Evolutionary conservation across 768 basidiomycete genomes (phyloP), one percentile per base, ranked within the genome.

Genomic region (Lentinula boryana): DNA sequence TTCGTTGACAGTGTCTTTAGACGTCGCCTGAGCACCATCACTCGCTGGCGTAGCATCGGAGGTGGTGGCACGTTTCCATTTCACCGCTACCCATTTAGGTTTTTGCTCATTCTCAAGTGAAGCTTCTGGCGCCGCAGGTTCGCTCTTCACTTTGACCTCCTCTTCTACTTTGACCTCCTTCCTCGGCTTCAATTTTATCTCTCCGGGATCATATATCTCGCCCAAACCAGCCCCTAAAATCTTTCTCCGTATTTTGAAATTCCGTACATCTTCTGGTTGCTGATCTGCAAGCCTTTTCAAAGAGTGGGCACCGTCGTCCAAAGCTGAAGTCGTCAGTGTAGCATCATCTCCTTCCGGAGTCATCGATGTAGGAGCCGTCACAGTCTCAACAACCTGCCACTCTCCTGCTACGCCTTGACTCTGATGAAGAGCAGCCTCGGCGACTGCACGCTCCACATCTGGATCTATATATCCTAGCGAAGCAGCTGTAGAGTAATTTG

Each of bases 401-500:
- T 86, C 82, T 10, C 94, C 91, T 0, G 81, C 88, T 3, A 86
- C 74, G 12, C 92, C 93, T 67, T 91, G 84, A 13, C 76, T 82
- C 52, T 78, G 80, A 23, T 83, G 79, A 48, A 82, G 76, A 58
- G 86, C 83, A 2, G 80, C 76, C 67, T 88, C 87, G 0, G 82
- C 84, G n/a, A 78, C 76, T 32, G 81, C 67, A 56, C 82, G 76
- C 61, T 89, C 90, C 7, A 78, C 85, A 62, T 93, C 91, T 1
- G 88, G 88, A 67, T 96, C 95, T 9, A 67, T 76, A 67, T 84
- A 88, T 1, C 95, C 95, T 1, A 98, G 80, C 1, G 87, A 90
- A 52, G 83, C 87, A 0, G 96, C 88, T 0, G 93, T 94, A 10
- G 92, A 86, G 72, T 98, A 99, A 71, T 96, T 89, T 0, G 88